These are phyloP conservation scores for Paraconiothyrium brasiliense DNA, from an alignment of 2,329 filamentous ascomycete species.

Conservation along the genomic window DNA sequence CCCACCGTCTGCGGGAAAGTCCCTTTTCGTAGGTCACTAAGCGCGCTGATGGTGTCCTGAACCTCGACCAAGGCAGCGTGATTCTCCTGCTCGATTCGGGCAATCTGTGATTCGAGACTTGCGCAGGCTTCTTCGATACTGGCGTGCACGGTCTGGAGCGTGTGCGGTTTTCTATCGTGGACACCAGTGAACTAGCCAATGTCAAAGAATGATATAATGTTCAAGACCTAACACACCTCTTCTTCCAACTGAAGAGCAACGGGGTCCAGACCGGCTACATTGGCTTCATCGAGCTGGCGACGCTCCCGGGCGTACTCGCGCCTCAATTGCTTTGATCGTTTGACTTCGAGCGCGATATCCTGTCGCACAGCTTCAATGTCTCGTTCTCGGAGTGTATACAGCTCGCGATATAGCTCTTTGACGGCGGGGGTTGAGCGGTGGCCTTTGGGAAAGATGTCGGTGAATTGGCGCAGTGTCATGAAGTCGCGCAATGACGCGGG, in stretches of 20 bases:
- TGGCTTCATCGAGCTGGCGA: constrained; percentile 64
- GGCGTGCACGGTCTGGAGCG: constrained; percentile 69
- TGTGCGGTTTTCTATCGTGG: constrained; percentile 64
- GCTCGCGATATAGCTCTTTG: constrained; percentile 77
- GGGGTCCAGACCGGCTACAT: constrained; percentile 61
- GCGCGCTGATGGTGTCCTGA: constrained; percentile 71
- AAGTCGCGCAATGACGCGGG: constrained; percentile 78
- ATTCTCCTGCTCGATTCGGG: constrained; percentile 71
- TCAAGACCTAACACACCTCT: constrained; percentile 39
- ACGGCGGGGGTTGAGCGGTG: constrained; percentile 73
- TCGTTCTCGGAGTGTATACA: constrained; percentile 76
- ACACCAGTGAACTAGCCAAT: constrained; percentile 64
- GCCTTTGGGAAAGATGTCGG: constrained; percentile 75
- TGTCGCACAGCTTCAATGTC: constrained; percentile 72
- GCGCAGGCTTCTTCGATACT: constrained; percentile 73
- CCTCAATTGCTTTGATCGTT: constrained; percentile 66
- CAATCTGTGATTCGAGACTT: constrained; percentile 74
- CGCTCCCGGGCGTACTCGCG: constrained; percentile 66
- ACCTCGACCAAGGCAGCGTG: constrained; percentile 68
- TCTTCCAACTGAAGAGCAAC: constrained; percentile 69
- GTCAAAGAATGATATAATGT: background rate
- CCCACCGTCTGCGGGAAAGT: constrained; percentile 64
- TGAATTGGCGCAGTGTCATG: constrained; percentile 78
- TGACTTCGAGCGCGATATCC: constrained; percentile 73
- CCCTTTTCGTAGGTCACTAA: constrained; percentile 87